phyloP scores from a whole-genome alignment of 495 filamentous ascomycete species.

The Hypoxylon fuscum region DNA sequence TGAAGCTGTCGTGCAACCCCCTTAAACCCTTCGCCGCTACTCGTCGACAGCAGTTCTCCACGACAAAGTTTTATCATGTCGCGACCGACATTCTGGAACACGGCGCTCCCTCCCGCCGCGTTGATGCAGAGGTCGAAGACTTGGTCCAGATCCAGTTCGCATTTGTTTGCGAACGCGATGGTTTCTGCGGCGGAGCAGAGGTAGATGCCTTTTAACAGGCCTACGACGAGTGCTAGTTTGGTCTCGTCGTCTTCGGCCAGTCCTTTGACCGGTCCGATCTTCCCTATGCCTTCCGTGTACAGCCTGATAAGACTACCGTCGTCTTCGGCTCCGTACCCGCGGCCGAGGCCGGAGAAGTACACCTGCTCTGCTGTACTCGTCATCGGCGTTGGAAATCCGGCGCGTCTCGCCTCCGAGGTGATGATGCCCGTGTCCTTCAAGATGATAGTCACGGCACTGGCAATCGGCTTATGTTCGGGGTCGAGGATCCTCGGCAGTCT shows the following conservation, averaged over 20 bases:
- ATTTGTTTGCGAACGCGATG: slow-evolving; percentile 68
- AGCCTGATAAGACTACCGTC: slow-evolving; percentile 75
- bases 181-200: slow-evolving; percentile 72
- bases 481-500: slow-evolving; percentile 74
- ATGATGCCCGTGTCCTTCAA: slow-evolving; percentile 85
- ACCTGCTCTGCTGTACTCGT: slow-evolving; percentile 75
- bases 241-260: slow-evolving; percentile 48
- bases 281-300: slow-evolving; percentile 57
- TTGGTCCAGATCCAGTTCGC: slow-evolving; percentile 70
- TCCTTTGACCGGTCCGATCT: slow-evolving; percentile 50
- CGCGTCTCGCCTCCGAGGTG: slow-evolving; percentile 69
- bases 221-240: slow-evolving; percentile 64
- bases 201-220: slow-evolving; percentile 70
- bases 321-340: slow-evolving; percentile 71
- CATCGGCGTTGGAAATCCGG: slow-evolving; percentile 73
- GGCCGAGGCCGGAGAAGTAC: slow-evolving; percentile 67
- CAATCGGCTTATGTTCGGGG: slow-evolving; percentile 67
- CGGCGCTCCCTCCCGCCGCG: slow-evolving; percentile 72
- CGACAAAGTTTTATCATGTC: slow-evolving; percentile 60
- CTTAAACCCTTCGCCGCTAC: slow-evolving; percentile 41
- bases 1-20: slow-evolving; percentile 58
- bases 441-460: slow-evolving; percentile 79
- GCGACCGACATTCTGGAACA: slow-evolving; percentile 66
- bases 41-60: slow-evolving; percentile 32
- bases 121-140: slow-evolving; percentile 73